phyloP scores from a whole-genome alignment of 2,329 filamentous ascomycete species.

The Microascus cirrosus region DNA sequence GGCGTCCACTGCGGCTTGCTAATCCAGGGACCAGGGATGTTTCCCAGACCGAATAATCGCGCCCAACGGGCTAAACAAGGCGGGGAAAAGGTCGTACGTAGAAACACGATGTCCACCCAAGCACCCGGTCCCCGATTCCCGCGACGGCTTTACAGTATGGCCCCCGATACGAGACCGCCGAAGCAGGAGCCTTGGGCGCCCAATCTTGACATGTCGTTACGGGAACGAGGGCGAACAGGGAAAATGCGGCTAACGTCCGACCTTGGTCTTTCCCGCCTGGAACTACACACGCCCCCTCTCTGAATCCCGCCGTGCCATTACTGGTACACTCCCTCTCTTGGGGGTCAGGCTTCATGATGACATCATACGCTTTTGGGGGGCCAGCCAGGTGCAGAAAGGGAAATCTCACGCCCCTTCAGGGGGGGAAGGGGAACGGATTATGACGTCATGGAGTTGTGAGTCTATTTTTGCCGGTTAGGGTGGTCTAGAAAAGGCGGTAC shows the following conservation, averaged over 20 bases:
- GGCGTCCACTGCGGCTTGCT: not conserved
- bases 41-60: not conserved
- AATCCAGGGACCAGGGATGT: not conserved
- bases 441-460: not conserved
- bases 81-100: not conserved
- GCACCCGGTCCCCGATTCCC: not conserved
- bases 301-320: not conserved
- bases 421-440: not conserved
- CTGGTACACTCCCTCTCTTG: not conserved
- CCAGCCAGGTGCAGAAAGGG: not conserved
- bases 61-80: not conserved
- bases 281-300: not conserved
- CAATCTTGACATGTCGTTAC: not conserved
- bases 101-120: not conserved
- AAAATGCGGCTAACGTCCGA: not conserved
- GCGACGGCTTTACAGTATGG: no score
- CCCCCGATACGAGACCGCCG: not conserved
- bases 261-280: not conserved
- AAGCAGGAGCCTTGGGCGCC: not conserved
- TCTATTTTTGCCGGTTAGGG: not conserved
- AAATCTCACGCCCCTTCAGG: not conserved
- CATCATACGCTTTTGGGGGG: not conserved
- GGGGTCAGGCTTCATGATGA: not conserved
- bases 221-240: not conserved
- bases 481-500: not conserved